Evolutionary conservation across 345 rosid species (phyloP).

Genomic region (Acer negundo): DNA sequence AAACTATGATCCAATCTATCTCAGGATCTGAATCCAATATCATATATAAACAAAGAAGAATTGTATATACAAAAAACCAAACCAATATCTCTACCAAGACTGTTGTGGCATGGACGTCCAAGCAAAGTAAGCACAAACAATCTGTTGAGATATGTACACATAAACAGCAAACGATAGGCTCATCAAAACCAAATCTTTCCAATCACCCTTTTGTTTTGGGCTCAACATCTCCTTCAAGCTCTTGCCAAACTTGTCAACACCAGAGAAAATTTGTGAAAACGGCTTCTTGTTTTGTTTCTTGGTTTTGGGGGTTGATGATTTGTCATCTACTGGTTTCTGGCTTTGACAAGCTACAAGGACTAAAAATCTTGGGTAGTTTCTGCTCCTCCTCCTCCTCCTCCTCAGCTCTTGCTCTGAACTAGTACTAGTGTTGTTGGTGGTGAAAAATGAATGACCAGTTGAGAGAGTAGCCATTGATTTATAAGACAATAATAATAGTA

Average conservation of each 20-base stretch:
- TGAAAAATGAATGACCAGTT: slow-evolving; percentile 11
- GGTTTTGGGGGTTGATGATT: slow-evolving; percentile 18
- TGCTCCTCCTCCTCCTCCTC: slow-evolving; percentile 3
- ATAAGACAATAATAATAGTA: too few species aligned
- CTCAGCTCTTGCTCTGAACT: slow-evolving; percentile 19
- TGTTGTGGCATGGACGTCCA: slow-evolving; percentile 65
- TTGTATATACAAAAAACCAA: not conserved
- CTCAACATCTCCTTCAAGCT: slow-evolving; percentile 45
- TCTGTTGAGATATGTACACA: slow-evolving; percentile 73
- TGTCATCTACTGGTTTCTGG: slow-evolving; percentile 26
- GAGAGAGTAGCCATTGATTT: slow-evolving; percentile 48
- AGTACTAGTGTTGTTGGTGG: not conserved
- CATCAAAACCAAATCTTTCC: slow-evolving; percentile 78
- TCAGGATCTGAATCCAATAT: not conserved
- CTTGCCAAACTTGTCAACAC: slow-evolving; percentile 38
- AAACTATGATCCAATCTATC: not conserved
- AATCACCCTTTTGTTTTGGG: slow-evolving; percentile 70
- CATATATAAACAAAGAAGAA: not conserved
- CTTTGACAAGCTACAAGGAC: slow-evolving; percentile 25
- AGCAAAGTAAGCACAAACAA: slow-evolving; percentile 77
- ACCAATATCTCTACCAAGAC: slow-evolving; percentile 45
- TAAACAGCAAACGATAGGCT: slow-evolving; percentile 84
- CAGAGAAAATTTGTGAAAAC: slow-evolving; percentile 14
- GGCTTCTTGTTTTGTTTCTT: slow-evolving; percentile 28
- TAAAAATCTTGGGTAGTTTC: slow-evolving; percentile 15